A percentile compares a stretch with the other conserved stretches of the same genome.
phyloP scores from a whole-genome alignment of 371 early-diverging fungal genomes.

The Conidiobolus coronatus region DNA sequence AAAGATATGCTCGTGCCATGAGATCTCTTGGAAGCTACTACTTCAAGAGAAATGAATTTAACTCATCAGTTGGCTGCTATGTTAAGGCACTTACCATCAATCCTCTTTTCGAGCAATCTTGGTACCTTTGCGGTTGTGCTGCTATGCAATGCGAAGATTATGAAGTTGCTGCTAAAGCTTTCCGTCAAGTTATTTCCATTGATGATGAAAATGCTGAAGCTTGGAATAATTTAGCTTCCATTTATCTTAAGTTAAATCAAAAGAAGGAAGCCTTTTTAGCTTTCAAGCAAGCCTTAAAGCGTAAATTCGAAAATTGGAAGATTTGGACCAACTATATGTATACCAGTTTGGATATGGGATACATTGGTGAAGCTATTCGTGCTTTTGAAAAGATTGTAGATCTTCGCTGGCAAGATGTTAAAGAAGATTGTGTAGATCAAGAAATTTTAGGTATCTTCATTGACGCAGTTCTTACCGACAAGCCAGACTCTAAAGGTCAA shows the following conservation, averaged over 20 bases:
- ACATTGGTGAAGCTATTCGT: conserved; percentile 59
- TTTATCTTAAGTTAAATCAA: conserved; percentile 38
- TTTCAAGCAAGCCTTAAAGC: conserved; percentile 56
- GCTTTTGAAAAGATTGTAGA: conserved; percentile 69
- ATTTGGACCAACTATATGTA: conserved; percentile 85
- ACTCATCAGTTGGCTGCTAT: conserved; percentile 27
- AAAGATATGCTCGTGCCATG: conserved; percentile 75
- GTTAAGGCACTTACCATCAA: conserved; percentile 68
- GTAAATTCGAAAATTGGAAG: conserved; percentile 58
- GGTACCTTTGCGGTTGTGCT: conserved; percentile 90
- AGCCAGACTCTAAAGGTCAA: conserved; percentile 27
- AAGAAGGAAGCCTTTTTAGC: conserved; percentile 60
- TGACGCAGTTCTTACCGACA: conserved; percentile 33
- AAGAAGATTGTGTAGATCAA: conserved; percentile 47
- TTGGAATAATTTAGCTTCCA: conserved; percentile 86
- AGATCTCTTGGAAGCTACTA: conserved; percentile 67
- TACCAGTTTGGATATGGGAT: conserved; percentile 48
- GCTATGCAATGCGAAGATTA: conserved; percentile 61
- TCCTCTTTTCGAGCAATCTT: conserved; percentile 80
- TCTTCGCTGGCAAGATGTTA: conserved; percentile 33
- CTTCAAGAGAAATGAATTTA: conserved; percentile 31
- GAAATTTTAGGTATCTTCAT: conserved; percentile 48
- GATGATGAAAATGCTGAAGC: conserved; percentile 77
- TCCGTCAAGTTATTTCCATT: conserved; percentile 44
- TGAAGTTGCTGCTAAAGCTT: conserved; percentile 49